Evolutionary conservation across 2,329 filamentous ascomycete species (phyloP), one percentile per base, ranked within the genome.

Genomic region (Didymella segeticola): DNA sequence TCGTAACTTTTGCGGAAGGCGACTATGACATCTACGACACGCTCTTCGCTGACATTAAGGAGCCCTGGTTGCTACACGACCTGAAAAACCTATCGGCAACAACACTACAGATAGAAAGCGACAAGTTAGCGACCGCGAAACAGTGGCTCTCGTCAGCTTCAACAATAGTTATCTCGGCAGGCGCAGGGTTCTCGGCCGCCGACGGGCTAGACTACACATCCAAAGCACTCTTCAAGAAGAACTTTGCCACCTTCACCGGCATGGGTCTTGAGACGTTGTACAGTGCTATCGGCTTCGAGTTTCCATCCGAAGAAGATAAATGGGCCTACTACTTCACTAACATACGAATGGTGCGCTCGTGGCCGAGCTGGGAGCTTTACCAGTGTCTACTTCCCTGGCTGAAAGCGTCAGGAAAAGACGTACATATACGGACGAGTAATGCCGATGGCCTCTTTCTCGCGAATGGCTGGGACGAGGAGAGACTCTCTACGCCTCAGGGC

Each of bases 301-400:
- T 73, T 64, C 59, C 62, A 3, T 65, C 61, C 3, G 65, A 68
- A 15, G 54, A 52, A 23, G 64, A 66, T 6, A 67, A 68, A 42
- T 75, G 70, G 73, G 64, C 68, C 0, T 74, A 73, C 41, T 73
- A 66, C 49, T 72, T 74, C 53, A 64, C 64, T 0, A 71, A 73
- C 42, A 53, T 73, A 5, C 47, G 49, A 6, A 66, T 72, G 61
- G 56, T 69, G 6, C 54, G 55, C 12, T 54, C 43, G 1, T 74
- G 71, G 70, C 60, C 62, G 1, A 27, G 17, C 22, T 73, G 66
- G n/a, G 15, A 20, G 2, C 36, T 63, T 15, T 74, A 68, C 39
- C 34, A 39, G 15, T 30, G 29, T 26, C 59, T 62, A 4, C 41
- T 62, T 10, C 31, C 49, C 2, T 61, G 61, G 54, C 46, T 64